Conservation (phyloP, 2,329 filamentous ascomycete genomes). For the Purpureocillium lavendulum region DNA sequence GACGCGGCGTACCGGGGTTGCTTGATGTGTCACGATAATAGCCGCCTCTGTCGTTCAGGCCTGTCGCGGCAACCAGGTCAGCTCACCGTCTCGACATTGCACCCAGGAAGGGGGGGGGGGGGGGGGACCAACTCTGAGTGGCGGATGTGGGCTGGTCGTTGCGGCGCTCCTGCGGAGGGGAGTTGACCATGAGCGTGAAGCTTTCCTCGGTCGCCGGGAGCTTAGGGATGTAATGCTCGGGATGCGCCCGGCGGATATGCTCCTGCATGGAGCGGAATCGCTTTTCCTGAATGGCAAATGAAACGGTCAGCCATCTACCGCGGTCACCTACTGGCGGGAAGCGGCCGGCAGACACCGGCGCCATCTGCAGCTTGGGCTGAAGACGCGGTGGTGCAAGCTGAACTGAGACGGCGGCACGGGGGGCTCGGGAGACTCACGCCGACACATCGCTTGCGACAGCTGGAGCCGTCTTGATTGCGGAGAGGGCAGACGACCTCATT, state of each 20-base stretch:
- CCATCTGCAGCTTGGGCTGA: too few species aligned
- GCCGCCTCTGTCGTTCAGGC: slow-evolving; percentile 49
- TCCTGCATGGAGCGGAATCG: slow-evolving; percentile 98
- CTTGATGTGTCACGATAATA: slow-evolving; percentile 52
- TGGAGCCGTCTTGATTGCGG: slow-evolving; percentile 91
- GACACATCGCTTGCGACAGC: slow-evolving; percentile 94
- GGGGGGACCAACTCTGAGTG: slow-evolving; percentile 21
- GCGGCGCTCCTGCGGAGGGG: slow-evolving; percentile 66
- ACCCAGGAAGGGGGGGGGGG: slow-evolving; percentile 7
- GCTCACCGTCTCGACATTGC: neutral
- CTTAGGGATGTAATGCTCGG: slow-evolving; percentile 95
- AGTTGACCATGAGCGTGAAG: slow-evolving; percentile 93
- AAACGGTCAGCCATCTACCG: neutral
- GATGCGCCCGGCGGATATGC: slow-evolving; percentile 94
- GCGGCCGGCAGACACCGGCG: too few species aligned
- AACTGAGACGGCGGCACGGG: neutral
- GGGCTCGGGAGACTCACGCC: slow-evolving; percentile 64
- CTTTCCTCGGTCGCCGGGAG: slow-evolving; percentile 96
- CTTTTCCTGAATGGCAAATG: slow-evolving; percentile 60
- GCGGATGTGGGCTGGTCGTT: slow-evolving; percentile 29
- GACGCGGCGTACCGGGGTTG: slow-evolving; percentile 60
- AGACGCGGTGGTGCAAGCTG: neutral
- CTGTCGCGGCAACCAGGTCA: slow-evolving; percentile 14
- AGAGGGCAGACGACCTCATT: slow-evolving; percentile 97
- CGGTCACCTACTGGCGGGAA: too few species aligned